These are phyloP conservation scores for Alternaria atra DNA, from an alignment of 2,329 filamentous ascomycete species.

Conservation along the genomic window DNA sequence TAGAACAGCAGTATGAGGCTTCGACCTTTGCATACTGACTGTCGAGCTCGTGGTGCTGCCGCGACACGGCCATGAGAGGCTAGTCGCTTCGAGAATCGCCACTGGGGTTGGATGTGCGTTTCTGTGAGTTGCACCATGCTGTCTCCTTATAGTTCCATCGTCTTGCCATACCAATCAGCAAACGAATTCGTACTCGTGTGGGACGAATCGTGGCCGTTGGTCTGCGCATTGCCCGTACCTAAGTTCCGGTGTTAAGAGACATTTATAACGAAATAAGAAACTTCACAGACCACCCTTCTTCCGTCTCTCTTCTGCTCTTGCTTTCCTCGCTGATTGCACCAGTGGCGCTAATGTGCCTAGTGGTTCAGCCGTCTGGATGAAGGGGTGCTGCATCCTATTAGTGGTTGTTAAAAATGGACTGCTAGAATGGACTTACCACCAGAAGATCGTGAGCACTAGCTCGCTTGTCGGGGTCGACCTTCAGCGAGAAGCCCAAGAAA, in stretches of 20 bases:
- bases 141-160: conserved; percentile 16
- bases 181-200: conserved; percentile 36
- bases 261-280: conserved; percentile 29
- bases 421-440: conserved; percentile 69
- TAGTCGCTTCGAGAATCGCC: conserved; percentile 2
- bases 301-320: conserved; percentile 77
- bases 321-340: conserved; percentile 84
- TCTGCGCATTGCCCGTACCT: conserved; percentile 34
- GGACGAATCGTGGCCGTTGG: conserved; percentile 26
- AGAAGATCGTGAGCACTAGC: conserved; percentile 93
- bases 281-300: conserved; percentile 58
- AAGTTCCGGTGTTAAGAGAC: conserved; percentile 38
- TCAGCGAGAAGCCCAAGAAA: conserved; percentile 90
- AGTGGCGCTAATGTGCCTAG: conserved; percentile 80
- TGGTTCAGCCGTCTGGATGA: conserved; percentile 62
- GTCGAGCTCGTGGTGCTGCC: conserved; percentile 9
- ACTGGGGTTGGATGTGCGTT: conserved; percentile 8
- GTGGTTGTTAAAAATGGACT: neutral
- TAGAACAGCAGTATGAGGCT: conserved; percentile 18
- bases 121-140: conserved; percentile 5
- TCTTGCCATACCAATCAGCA: conserved; percentile 42
- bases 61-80: conserved; percentile 11
- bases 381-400: conserved; percentile 52
- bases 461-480: conserved; percentile 96
- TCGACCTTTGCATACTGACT: conserved; percentile 20